These are phyloP conservation scores for Aspergillus bombycis DNA, from an alignment of 2,329 filamentous ascomycete species.

Conservation along the genomic window DNA sequence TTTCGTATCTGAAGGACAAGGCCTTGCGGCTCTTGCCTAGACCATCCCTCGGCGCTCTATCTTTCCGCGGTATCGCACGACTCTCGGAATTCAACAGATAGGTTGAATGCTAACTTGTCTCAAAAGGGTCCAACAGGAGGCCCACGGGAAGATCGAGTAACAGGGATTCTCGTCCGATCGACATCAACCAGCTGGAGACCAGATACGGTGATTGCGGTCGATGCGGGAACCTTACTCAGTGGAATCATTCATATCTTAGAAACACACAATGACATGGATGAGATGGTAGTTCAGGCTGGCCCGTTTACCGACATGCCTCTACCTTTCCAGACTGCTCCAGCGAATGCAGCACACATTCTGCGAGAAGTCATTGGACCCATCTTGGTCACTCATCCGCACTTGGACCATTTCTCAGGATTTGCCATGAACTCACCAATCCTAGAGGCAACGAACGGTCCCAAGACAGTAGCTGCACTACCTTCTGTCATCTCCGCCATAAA, in stretches of 20 bases:
- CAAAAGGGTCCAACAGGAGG: slow-evolving; percentile 83
- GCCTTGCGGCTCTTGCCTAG: not conserved
- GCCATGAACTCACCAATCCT: slow-evolving; percentile 91
- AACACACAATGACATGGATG: slow-evolving; percentile 31
- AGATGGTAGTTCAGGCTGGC: slow-evolving; percentile 52
- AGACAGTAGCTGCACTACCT: slow-evolving; percentile 82
- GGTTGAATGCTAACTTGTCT: slow-evolving; percentile 30
- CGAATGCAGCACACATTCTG: slow-evolving; percentile 81
- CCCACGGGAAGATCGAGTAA: slow-evolving; percentile 85
- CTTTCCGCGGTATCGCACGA: not conserved
- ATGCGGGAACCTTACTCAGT: slow-evolving; percentile 87
- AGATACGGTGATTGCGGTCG: slow-evolving; percentile 85
- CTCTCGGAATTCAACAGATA: slow-evolving; percentile 23
- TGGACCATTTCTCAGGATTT: slow-evolving; percentile 90
- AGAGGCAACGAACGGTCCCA: slow-evolving; percentile 74
- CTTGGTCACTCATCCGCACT: slow-evolving; percentile 93
- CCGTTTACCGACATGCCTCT: slow-evolving; percentile 81
- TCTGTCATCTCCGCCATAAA: slow-evolving; percentile 92
- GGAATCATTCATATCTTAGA: slow-evolving; percentile 81
- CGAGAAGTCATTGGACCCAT: slow-evolving; percentile 81
- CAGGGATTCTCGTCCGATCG: slow-evolving; percentile 85
- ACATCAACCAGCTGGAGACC: slow-evolving; percentile 76
- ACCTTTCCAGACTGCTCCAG: slow-evolving; percentile 65
- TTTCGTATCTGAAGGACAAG: not conserved
- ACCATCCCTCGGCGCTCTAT: not conserved